A percentile compares a stretch with the other conserved stretches of the same genome.
Evolutionary conservation across 1,284 basidiomycete genomes (phyloP).

Genomic region (Melampsora abietis-canadensis): DNA sequence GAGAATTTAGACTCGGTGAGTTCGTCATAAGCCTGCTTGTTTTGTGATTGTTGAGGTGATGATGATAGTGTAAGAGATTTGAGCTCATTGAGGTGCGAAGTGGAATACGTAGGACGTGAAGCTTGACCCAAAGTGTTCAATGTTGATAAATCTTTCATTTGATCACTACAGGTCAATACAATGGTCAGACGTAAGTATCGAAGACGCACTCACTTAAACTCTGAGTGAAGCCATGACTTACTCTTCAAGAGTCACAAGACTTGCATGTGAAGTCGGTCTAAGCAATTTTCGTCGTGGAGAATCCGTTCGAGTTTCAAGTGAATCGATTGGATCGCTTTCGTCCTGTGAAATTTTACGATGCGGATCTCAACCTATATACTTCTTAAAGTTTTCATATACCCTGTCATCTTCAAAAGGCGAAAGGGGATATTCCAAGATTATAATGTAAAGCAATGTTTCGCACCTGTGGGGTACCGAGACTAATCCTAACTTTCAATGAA

Average conservation of each 20-base stretch:
- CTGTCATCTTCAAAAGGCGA: not conserved
- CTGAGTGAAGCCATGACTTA: not conserved
- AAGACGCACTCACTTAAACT: no score
- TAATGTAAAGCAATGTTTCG: not conserved
- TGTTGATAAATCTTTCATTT: not conserved
- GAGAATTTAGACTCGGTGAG: conserved; percentile 31
- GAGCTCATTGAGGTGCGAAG: conserved; percentile 37
- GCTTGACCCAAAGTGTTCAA: conserved; percentile 10
- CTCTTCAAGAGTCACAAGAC: not conserved
- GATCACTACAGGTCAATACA: not conserved
- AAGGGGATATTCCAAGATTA: not conserved
- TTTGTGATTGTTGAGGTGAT: not conserved
- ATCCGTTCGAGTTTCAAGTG: not conserved
- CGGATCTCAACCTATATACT: not conserved
- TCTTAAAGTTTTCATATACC: not conserved
- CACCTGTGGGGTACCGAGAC: not conserved
- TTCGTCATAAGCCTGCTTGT: conserved; percentile 8
- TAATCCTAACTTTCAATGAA: not conserved
- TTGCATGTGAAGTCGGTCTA: conserved; percentile 5
- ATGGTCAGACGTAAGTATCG: no score
- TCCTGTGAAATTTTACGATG: not conserved
- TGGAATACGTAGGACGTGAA: conserved; percentile 35
- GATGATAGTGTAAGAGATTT: conserved; percentile 34
- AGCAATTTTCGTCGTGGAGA: not conserved
- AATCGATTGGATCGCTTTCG: not conserved